A percentile compares a stretch with the other conserved stretches of the same genome.
These are phyloP conservation scores for Aspergillus tamarii DNA, from an alignment of 2,329 filamentous ascomycete genomes.

Conservation along the genomic window DNA sequence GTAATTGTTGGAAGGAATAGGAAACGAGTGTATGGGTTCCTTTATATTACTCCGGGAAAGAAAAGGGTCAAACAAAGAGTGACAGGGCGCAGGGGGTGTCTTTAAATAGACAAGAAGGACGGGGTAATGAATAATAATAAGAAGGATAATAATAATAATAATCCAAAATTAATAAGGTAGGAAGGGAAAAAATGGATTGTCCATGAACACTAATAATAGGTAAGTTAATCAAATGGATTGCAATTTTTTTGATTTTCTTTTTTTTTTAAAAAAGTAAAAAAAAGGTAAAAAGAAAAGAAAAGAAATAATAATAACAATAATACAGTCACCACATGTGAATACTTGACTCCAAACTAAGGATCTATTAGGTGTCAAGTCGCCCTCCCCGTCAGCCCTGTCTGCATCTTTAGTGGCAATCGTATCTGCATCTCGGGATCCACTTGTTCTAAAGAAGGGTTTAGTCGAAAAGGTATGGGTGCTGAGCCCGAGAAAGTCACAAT, in stretches of 20 bases:
- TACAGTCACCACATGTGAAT: neutral
- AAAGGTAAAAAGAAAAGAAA: neutral
- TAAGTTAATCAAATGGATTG: neutral
- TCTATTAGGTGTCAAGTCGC: constrained; percentile 2
- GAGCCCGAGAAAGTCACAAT: neutral
- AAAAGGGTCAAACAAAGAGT: constrained; percentile 14
- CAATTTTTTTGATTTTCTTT: neutral
- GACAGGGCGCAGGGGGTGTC: constrained; percentile 21
- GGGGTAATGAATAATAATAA: constrained; percentile 14
- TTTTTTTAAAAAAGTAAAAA: neutral
- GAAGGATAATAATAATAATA: neutral
- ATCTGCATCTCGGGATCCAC: constrained; percentile 7
- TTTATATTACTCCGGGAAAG: constrained; percentile 21
- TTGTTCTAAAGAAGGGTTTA: neutral
- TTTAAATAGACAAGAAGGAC: constrained; percentile 21
- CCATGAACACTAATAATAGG: neutral
- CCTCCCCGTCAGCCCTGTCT: constrained; percentile 8
- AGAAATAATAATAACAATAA: neutral
- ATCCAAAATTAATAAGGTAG: neutral
- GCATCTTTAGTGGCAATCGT: constrained; percentile 11
- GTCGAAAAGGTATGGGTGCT: neutral
- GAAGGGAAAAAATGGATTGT: neutral
- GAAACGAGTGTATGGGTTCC: constrained; percentile 14
- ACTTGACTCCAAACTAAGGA: neutral
- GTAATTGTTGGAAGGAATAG: constrained; percentile 9